phyloP scores from a whole-genome alignment of 2,329 filamentous ascomycete genomes.

The Dendryphion nanum region DNA sequence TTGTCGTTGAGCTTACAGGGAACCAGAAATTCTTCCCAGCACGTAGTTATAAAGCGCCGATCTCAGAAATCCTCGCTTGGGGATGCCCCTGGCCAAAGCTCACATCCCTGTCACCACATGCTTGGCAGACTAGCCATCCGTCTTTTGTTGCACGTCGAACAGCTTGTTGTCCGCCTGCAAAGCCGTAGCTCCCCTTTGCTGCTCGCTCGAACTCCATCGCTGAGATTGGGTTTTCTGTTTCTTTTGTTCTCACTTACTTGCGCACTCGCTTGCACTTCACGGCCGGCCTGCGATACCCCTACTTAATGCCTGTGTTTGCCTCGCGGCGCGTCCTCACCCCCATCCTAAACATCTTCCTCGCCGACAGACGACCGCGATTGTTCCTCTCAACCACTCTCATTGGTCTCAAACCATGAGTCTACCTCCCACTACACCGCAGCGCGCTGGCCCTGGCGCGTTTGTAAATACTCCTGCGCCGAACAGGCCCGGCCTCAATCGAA shows the following conservation, averaged over 20 bases:
- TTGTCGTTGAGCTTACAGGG: too few relatives aligned
- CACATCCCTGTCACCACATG: constrained; percentile 10
- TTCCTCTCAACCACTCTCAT: too few relatives aligned
- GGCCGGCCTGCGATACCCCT: constrained; percentile 10
- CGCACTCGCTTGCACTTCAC: constrained; percentile 4
- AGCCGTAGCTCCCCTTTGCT: too few relatives aligned
- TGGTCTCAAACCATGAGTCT: constrained; percentile 22
- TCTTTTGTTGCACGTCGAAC: constrained; percentile 27
- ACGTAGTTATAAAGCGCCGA: too few relatives aligned
- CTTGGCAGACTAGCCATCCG: constrained; percentile 4
- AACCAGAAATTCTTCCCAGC: too few relatives aligned
- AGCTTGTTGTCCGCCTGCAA: constrained; percentile 8
- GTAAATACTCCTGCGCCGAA: constrained; percentile 67
- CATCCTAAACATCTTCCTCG: constrained; percentile 23
- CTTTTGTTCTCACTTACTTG: constrained; percentile 12
- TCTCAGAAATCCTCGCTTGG: too few relatives aligned
- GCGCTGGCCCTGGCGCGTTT: constrained; percentile 73
- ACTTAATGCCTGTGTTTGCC: constrained; percentile 27
- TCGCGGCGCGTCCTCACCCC: constrained; percentile 29
- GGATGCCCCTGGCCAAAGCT: too few relatives aligned
- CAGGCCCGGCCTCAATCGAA: constrained; percentile 26
- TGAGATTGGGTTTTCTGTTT: constrained; percentile 27
- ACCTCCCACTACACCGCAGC: constrained; percentile 57
- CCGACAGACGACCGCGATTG: constrained; percentile 13
- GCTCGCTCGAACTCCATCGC: constrained; percentile 11